A percentile compares a stretch with the other conserved stretches of the same genome.
Conservation (phyloP, 148 eudicot genomes). For the Dianthus caryophyllus region DNA sequence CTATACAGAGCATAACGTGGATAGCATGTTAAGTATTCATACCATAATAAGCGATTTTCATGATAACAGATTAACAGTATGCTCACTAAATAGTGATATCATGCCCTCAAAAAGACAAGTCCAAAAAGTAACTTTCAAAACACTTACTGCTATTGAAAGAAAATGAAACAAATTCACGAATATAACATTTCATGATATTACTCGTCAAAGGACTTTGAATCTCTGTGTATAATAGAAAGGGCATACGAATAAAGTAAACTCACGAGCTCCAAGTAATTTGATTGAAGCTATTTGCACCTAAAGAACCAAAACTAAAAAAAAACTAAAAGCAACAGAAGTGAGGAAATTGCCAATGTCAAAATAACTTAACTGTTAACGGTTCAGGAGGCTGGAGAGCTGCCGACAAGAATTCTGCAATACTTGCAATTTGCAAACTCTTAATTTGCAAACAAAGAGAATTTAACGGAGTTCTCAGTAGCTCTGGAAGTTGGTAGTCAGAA, state of each 20-base stretch:
- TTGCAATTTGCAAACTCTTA: slow-evolving; percentile 83
- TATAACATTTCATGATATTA: neutral
- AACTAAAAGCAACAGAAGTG: too few relatives aligned
- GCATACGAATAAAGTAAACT: neutral
- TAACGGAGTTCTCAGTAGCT: slow-evolving; percentile 82
- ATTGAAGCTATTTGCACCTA: neutral
- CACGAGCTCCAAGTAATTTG: slow-evolving; percentile 1
- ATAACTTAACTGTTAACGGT: slow-evolving; percentile 50
- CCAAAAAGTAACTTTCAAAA: neutral
- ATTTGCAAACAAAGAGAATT: slow-evolving; percentile 96
- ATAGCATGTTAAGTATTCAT: too few relatives aligned
- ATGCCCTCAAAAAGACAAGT: neutral
- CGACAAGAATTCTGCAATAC: slow-evolving; percentile 83
- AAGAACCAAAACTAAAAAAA: neutral
- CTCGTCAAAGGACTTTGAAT: neutral
- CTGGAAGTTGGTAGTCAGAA: slow-evolving; percentile 91
- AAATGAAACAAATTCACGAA: neutral
- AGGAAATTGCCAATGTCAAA: neutral
- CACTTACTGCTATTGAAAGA: neutral
- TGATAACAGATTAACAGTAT: too few relatives aligned
- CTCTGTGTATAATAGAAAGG: neutral
- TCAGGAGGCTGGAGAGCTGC: slow-evolving; percentile 91
- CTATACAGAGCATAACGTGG: too few relatives aligned
- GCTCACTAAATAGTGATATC: neutral
- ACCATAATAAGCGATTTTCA: too few relatives aligned